Evolutionary conservation across 768 basidiomycete genomes (phyloP).

Genomic region (Trametes cubensis): DNA sequence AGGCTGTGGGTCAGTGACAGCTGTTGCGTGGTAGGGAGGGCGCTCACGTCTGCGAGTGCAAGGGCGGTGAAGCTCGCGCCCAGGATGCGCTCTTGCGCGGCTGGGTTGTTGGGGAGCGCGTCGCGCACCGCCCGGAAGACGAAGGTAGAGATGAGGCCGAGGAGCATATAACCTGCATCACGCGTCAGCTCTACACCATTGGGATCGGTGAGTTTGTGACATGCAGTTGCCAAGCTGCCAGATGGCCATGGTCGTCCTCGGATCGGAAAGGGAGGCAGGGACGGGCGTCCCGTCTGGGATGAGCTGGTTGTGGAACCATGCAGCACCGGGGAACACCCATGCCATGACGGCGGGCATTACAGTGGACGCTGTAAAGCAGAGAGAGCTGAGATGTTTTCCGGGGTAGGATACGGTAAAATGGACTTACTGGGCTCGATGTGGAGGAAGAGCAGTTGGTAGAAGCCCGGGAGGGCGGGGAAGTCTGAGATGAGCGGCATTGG

Average conservation of each 20-base stretch:
- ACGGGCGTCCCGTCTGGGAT: conserved; percentile 49
- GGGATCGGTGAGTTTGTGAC: conserved; percentile 22
- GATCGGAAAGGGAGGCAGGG: conserved; percentile 41
- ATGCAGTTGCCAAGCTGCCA: conserved; percentile 71
- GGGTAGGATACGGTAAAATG: neutral
- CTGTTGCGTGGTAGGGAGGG: too few relatives aligned
- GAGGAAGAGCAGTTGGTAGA: conserved; percentile 64
- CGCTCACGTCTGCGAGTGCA: conserved; percentile 69
- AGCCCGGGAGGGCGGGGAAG: conserved; percentile 63
- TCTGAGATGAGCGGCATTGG: conserved; percentile 30
- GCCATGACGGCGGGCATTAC: conserved; percentile 52
- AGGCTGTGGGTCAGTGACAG: conserved; percentile 5
- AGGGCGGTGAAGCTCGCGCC: conserved; percentile 65
- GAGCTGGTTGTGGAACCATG: conserved; percentile 69
- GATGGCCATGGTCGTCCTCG: conserved; percentile 60
- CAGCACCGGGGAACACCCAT: conserved; percentile 60
- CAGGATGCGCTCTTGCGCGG: conserved; percentile 68
- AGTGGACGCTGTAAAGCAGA: conserved; percentile 45
- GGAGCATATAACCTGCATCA: conserved; percentile 57
- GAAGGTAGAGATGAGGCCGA: conserved; percentile 65
- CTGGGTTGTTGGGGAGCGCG: conserved; percentile 54
- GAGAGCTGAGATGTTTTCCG: too few relatives aligned
- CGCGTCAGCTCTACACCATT: neutral
- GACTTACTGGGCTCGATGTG: conserved; percentile 63
- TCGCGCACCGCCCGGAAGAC: conserved; percentile 71